Conservation (phyloP, 768 basidiomycete species). For the Xerocomellus amylosporus region DNA sequence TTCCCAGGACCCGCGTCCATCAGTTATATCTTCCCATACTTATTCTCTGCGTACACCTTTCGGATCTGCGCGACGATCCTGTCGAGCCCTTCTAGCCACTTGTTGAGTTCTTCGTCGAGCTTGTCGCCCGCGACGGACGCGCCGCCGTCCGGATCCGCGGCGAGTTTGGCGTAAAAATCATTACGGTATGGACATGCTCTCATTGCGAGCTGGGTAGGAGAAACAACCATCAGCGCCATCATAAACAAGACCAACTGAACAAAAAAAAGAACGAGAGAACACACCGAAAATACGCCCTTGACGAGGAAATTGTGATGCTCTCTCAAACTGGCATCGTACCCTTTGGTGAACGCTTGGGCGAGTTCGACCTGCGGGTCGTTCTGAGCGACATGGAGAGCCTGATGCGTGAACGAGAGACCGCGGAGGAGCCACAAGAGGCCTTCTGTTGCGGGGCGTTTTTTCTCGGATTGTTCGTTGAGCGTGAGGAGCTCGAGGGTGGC, state of each 20-base stretch:
- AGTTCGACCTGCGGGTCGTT: conserved; percentile 57
- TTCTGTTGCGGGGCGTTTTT: conserved; percentile 86
- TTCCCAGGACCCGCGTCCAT: no score
- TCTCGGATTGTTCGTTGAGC: conserved; percentile 78
- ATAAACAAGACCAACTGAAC: background rate
- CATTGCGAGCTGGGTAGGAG: conserved; percentile 45
- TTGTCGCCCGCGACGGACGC: conserved; percentile 42
- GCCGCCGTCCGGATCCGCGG: conserved; percentile 57
- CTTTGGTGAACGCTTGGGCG: conserved; percentile 66
- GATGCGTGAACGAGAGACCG: conserved; percentile 86
- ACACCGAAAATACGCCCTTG: conserved; percentile 52
- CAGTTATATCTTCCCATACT: conserved; percentile 42
- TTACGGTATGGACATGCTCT: conserved; percentile 58
- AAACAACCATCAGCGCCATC: background rate
- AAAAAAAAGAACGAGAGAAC: conserved; percentile 27
- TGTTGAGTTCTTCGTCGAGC: conserved; percentile 50
- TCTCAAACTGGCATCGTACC: conserved; percentile 82
- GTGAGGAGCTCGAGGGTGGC: conserved; percentile 82
- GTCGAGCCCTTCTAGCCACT: conserved; percentile 62
- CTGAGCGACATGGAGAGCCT: conserved; percentile 71
- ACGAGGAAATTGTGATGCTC: conserved; percentile 80
- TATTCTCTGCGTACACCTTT: conserved; percentile 53
- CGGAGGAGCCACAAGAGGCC: conserved; percentile 93
- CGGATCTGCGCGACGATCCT: conserved; percentile 49
- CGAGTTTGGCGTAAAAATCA: conserved; percentile 62